Conservation (phyloP, 305 asterid species). For the Fraxinus sp. region DNA sequence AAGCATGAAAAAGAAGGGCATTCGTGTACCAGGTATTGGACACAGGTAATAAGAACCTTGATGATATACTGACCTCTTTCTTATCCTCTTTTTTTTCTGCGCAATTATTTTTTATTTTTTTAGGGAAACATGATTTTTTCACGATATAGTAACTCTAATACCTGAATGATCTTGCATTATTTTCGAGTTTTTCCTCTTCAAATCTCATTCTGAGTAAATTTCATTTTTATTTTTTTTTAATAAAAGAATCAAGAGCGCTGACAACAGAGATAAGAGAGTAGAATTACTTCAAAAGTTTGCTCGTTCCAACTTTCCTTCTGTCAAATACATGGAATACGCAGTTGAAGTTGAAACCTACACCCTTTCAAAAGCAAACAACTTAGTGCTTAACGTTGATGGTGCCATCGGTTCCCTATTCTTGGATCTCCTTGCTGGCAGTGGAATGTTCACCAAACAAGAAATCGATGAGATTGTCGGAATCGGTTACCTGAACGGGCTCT, state of each 20-base stretch:
- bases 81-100: slow-evolving; percentile 5
- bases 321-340: slow-evolving; percentile 58
- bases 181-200: neutral
- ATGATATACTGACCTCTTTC: neutral
- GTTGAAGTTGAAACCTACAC: slow-evolving; percentile 61
- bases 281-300: slow-evolving; percentile 78
- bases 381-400: slow-evolving; percentile 58
- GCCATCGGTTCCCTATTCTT: slow-evolving; percentile 77
- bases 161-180: neutral
- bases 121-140: neutral
- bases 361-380: slow-evolving; percentile 57
- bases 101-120: neutral
- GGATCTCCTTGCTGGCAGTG: slow-evolving; percentile 98
- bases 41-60: slow-evolving; percentile 42
- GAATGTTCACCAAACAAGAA: slow-evolving; percentile 95
- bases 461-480: slow-evolving; percentile 89
- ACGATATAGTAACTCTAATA: neutral
- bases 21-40: slow-evolving; percentile 58
- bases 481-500: slow-evolving; percentile 96
- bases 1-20: slow-evolving; percentile 57
- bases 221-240: neutral
- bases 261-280: slow-evolving; percentile 98
- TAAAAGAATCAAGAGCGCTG: slow-evolving; percentile 66
- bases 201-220: slow-evolving; percentile 3
- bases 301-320: slow-evolving; percentile 76